Conservation (phyloP, 768 basidiomycete genomes). For the Termitomyces titanicus region DNA sequence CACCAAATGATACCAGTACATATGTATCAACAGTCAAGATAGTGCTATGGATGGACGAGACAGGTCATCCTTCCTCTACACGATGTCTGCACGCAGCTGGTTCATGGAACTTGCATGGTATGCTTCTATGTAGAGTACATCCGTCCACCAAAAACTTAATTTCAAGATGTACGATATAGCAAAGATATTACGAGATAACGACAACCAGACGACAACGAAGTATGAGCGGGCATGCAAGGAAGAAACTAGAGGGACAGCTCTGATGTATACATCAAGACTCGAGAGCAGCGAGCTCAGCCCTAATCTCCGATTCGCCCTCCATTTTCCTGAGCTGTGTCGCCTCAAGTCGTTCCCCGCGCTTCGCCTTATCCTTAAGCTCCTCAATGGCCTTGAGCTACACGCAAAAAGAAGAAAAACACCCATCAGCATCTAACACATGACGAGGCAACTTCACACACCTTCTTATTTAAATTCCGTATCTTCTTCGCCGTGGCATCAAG, state of each 20-base stretch:
- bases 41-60: neutral
- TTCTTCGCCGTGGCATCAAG: constrained; percentile 84
- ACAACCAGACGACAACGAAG: constrained; percentile 1
- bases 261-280: neutral
- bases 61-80: neutral
- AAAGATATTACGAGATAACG: neutral
- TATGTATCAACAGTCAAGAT: too few species aligned
- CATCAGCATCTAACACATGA: neutral
- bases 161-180: constrained; percentile 6
- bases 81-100: too few species aligned
- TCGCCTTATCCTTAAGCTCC: constrained; percentile 90
- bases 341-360: constrained; percentile 88
- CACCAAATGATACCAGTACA: neutral
- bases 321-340: constrained; percentile 97
- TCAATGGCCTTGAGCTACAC: constrained; percentile 95
- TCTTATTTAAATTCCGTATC: constrained; percentile 92
- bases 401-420: neutral
- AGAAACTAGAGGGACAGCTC: neutral
- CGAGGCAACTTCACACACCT: constrained; percentile 46
- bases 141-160: neutral
- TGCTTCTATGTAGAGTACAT: neutral
- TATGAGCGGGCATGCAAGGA: neutral
- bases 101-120: neutral
- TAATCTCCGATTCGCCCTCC: constrained; percentile 82
- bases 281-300: constrained; percentile 58